Evolutionary conservation across 2,329 filamentous ascomycete species (phyloP).

Genomic region (Aspergillus japonicus): DNA sequence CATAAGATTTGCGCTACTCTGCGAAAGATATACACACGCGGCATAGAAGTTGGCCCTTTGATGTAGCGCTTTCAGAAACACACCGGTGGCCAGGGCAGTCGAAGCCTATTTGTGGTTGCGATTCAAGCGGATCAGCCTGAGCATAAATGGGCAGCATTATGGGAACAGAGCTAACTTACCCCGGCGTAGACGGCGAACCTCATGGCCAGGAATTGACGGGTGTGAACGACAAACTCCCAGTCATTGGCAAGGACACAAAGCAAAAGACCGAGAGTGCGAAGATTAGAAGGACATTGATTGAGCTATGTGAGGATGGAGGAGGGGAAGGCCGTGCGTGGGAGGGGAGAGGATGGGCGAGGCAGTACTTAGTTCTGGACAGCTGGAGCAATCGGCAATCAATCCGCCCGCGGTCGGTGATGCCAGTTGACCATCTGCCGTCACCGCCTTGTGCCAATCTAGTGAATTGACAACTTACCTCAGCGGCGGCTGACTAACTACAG

Average conservation of each 20-base stretch:
- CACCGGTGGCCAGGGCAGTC: slow-evolving; percentile 75
- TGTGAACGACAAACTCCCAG: slow-evolving; percentile 23
- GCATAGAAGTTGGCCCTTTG: slow-evolving; percentile 98
- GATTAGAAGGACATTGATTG: slow-evolving; percentile 21
- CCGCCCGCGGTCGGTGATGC: neutral
- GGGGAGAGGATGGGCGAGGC: slow-evolving; percentile 8
- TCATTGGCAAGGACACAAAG: slow-evolving; percentile 28
- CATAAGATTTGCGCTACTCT: slow-evolving; percentile 94
- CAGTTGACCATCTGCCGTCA: neutral
- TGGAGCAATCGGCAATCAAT: neutral
- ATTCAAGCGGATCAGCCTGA: slow-evolving; percentile 5
- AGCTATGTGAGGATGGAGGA: neutral
- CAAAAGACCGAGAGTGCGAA: neutral
- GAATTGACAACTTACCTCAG: neutral
- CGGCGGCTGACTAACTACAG: no score
- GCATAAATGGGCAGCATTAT: neutral
- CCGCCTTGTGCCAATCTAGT: neutral
- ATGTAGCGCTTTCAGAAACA: slow-evolving; percentile 86
- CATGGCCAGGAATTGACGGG: slow-evolving; percentile 37
- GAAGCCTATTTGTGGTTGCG: slow-evolving; percentile 61
- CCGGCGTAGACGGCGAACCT: slow-evolving; percentile 53
- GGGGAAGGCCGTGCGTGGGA: neutral
- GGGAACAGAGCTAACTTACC: slow-evolving; percentile 38
- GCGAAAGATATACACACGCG: slow-evolving; percentile 91
- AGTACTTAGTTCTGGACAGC: slow-evolving; percentile 28